Evolutionary conservation across 257 asterid genomes (phyloP).

Genomic region (Cynanchum wilfordii): DNA sequence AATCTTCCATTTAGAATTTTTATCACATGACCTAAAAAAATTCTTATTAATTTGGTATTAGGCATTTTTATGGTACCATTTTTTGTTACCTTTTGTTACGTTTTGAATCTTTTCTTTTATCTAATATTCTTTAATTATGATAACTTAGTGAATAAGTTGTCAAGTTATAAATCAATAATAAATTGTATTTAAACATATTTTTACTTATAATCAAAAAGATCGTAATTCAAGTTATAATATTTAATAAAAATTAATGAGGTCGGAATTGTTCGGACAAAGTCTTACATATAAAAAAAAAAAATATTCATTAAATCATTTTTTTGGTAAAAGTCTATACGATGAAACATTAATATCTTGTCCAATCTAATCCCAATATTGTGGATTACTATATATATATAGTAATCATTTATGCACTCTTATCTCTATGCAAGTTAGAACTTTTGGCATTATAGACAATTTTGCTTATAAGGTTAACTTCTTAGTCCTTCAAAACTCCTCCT

Average conservation of each 20-base stretch:
- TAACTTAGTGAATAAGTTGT: background rate
- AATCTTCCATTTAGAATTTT: conserved; percentile 30
- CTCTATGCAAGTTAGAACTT: too few species aligned
- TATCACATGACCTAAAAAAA: conserved; percentile 35
- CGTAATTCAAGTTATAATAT: too few species aligned
- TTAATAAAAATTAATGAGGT: too few species aligned
- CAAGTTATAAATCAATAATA: background rate
- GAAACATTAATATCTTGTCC: too few species aligned
- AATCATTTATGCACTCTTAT: background rate
- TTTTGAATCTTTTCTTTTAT: conserved; percentile 28
- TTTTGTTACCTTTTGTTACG: conserved; percentile 18
- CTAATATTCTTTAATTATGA: background rate
- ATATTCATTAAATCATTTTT: too few species aligned
- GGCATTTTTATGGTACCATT: conserved; percentile 23
- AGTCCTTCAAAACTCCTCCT: background rate
- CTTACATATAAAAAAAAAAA: too few species aligned
- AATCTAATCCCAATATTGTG: too few species aligned
- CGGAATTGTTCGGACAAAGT: too few species aligned
- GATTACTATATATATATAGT: too few species aligned
- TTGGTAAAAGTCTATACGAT: too few species aligned
- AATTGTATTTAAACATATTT: too few species aligned
- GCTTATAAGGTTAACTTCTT: background rate
- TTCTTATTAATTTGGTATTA: conserved; percentile 27
- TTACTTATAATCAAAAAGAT: too few species aligned
- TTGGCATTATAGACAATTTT: background rate